A percentile compares a stretch with the other conserved stretches of the same genome.
Conservation (phyloP, 257 asterid genomes). For the Coffea eugenioides region DNA sequence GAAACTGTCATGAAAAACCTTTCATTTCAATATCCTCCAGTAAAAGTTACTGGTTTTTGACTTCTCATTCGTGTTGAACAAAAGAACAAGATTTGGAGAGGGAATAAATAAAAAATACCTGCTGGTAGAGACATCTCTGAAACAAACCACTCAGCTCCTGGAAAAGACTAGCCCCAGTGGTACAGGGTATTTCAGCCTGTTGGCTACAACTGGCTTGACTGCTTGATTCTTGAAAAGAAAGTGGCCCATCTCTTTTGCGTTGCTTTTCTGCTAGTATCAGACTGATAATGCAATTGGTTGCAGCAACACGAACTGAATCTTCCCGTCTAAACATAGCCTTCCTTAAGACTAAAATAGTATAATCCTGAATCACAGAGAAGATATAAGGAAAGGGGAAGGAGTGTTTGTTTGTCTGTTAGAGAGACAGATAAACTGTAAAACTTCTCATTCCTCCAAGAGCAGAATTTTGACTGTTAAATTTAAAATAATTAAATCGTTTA, state of each 20-base stretch:
- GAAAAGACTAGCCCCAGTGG: slow-evolving; percentile 54
- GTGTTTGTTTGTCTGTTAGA: not conserved
- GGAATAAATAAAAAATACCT: slow-evolving; percentile 39
- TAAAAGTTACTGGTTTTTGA: not conserved
- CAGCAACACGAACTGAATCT: slow-evolving; percentile 70
- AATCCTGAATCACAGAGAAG: slow-evolving; percentile 45
- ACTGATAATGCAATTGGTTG: slow-evolving; percentile 62
- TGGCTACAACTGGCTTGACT: slow-evolving; percentile 95
- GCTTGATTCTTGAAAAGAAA: slow-evolving; percentile 81
- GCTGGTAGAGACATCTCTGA: slow-evolving; percentile 88
- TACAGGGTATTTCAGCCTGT: slow-evolving; percentile 53
- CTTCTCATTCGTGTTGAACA: not conserved
- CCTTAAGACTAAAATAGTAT: slow-evolving; percentile 69
- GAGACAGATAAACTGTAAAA: not conserved
- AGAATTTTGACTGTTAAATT: not conserved
- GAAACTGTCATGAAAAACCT: slow-evolving; percentile 2
- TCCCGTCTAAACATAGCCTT: slow-evolving; percentile 91
- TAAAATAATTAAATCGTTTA: not conserved
- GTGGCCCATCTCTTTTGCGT: slow-evolving; percentile 45
- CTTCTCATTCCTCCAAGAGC: not conserved
- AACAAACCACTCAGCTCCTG: slow-evolving; percentile 79
- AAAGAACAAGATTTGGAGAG: slow-evolving; percentile 5
- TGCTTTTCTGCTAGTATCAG: slow-evolving; percentile 68
- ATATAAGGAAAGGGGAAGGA: slow-evolving; percentile 9
- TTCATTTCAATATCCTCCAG: no score